phyloP scores from a whole-genome alignment of 1,284 basidiomycete species.

The Filobasidium uniguttulatum region DNA sequence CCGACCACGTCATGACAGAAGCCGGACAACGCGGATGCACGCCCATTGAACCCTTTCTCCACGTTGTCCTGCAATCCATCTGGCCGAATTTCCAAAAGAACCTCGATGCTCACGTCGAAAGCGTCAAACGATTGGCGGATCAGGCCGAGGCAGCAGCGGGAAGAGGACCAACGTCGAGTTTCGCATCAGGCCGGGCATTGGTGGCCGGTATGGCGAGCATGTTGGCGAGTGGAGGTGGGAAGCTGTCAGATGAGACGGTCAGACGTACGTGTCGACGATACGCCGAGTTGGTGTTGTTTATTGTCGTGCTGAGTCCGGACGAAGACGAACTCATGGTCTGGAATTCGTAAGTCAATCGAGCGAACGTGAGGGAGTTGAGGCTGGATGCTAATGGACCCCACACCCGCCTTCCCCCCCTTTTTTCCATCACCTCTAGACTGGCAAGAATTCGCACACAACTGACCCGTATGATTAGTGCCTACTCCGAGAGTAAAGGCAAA shows the following conservation, averaged over 20 bases:
- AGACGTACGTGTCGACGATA: constrained; percentile 52
- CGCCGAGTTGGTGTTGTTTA: constrained; percentile 59
- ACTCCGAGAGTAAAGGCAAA: not conserved
- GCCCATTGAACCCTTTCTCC: constrained; percentile 65
- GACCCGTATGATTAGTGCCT: constrained; percentile 56
- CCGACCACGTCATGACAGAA: constrained; percentile 59
- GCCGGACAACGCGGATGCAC: constrained; percentile 59
- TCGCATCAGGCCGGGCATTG: no score
- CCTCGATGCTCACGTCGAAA: constrained; percentile 69
- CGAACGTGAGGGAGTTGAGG: constrained; percentile 50
- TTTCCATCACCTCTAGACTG: constrained; percentile 55
- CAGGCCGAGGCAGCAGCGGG: constrained; percentile 53
- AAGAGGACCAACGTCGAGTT: no score
- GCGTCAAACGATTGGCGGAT: constrained; percentile 65
- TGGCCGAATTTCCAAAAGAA: constrained; percentile 83
- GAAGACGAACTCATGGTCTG: constrained; percentile 88
- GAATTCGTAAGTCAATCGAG: no score
- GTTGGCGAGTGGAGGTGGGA: no score
- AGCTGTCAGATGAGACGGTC: constrained; percentile 54
- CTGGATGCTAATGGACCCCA: no score
- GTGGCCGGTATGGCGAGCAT: constrained; percentile 41
- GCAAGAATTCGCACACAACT: constrained; percentile 73
- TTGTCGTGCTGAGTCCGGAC: constrained; percentile 62
- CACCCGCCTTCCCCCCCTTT: no score
- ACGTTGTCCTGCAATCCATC: constrained; percentile 62